A percentile compares a stretch with the other conserved stretches of the same genome.
Conservation (phyloP, 2,329 filamentous ascomycete genomes). For the Arthrinium puccinioides region DNA sequence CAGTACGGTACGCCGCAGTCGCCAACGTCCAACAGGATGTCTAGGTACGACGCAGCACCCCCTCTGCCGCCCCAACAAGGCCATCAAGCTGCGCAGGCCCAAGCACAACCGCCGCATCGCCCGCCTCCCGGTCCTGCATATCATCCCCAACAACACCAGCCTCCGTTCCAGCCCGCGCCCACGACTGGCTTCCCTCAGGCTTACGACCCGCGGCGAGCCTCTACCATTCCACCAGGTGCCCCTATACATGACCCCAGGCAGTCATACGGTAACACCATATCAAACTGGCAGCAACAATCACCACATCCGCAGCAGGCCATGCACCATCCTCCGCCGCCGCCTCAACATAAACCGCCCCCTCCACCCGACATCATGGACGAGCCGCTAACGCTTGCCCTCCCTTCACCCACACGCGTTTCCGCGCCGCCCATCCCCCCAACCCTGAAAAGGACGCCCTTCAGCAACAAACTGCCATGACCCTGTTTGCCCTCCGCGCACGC, state of each 20-base stretch:
- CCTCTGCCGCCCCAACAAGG: conserved; percentile 22
- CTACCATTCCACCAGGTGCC: conserved; percentile 10
- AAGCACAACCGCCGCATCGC: conserved; percentile 10
- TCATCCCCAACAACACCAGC: conserved; percentile 13
- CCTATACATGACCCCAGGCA: conserved; percentile 9
- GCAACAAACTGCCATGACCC: conserved; percentile 62
- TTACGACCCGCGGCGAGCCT: conserved; percentile 12
- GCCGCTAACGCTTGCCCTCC: conserved; percentile 43
- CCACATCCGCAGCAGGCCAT: conserved; percentile 8
- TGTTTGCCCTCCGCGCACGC: conserved; percentile 62
- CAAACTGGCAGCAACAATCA: conserved; percentile 18
- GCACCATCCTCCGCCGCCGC: conserved; percentile 23
- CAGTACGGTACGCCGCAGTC: conserved; percentile 14
- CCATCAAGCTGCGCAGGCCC: conserved; percentile 14
- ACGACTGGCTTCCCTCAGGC: neutral
- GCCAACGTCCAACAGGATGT: conserved; percentile 18
- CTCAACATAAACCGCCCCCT: conserved; percentile 31
- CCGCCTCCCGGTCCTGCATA: conserved; percentile 14
- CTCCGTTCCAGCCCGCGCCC: too few species aligned
- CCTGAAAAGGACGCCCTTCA: conserved; percentile 90
- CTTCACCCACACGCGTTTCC: conserved; percentile 42
- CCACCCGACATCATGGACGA: conserved; percentile 51
- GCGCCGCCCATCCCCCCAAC: conserved; percentile 91
- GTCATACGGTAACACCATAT: neutral
- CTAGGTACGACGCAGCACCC: conserved; percentile 25